Conservation (phyloP, 2,329 filamentous ascomycete species). For the Pseudogymnoascus sp. region DNA sequence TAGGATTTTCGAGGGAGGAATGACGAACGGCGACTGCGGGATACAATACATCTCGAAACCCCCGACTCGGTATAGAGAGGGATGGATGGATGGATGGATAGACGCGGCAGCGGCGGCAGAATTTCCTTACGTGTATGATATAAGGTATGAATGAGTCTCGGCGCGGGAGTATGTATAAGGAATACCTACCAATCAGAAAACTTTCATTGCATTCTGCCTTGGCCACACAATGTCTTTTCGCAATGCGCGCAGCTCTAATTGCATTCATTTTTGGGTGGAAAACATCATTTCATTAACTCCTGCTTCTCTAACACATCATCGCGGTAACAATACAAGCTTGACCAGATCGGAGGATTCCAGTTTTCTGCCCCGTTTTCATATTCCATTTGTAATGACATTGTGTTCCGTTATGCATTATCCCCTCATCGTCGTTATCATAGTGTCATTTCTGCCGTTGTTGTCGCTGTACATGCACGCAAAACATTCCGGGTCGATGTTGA, state of each 20-base stretch:
- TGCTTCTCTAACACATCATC: not conserved
- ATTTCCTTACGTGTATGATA: not conserved
- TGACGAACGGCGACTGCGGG: not conserved
- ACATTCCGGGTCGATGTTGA: too few relatives aligned
- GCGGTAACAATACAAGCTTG: not conserved
- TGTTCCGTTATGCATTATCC: too few relatives aligned
- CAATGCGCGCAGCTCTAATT: not conserved
- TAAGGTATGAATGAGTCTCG: not conserved
- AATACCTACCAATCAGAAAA: not conserved
- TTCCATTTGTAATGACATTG: too few relatives aligned
- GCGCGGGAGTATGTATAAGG: conserved; percentile 3
- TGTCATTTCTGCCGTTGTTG: too few relatives aligned
- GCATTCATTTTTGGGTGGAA: not conserved
- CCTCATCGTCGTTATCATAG: too few relatives aligned
- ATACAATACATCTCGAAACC: not conserved
- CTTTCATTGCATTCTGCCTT: not conserved
- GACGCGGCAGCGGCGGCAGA: not conserved
- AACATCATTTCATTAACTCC: not conserved
- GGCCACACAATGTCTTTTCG: not conserved
- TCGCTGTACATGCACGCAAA: too few relatives aligned
- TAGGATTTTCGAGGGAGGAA: not conserved
- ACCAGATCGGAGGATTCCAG: not conserved
- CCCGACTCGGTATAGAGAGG: not conserved
- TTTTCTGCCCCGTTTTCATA: too few relatives aligned
- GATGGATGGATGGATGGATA: not conserved